A percentile compares a stretch with the other conserved stretches of the same genome.
phyloP scores from a whole-genome alignment of 1,139 yeast species.

The Spathaspora sp. region DNA sequence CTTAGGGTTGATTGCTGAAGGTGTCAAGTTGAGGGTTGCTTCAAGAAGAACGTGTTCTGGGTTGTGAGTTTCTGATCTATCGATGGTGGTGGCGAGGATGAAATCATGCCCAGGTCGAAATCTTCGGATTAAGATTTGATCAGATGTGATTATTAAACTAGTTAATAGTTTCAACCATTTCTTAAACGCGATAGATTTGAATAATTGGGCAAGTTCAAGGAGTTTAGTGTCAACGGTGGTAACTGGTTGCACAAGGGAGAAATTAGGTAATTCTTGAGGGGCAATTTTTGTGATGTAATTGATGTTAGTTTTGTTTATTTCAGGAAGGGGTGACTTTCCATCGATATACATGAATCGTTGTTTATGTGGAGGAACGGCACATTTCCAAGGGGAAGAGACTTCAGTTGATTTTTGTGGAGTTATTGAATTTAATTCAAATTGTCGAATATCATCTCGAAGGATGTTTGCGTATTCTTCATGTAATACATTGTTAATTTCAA shows the following conservation, averaged over 20 bases:
- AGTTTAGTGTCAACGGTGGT: constrained; percentile 30
- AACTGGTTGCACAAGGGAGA: constrained; percentile 27
- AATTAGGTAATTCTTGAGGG: constrained; percentile 56
- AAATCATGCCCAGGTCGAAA: constrained; percentile 96
- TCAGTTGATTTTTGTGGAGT: constrained; percentile 62
- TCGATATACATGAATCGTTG: constrained; percentile 84
- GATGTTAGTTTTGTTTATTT: constrained; percentile 26
- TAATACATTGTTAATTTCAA: constrained; percentile 66
- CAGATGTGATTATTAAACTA: constrained; percentile 60
- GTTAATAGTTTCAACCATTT: constrained; percentile 72
- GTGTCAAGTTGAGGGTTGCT: constrained; percentile 78
- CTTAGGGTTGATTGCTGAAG: constrained; percentile 49
- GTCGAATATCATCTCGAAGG: constrained; percentile 50
- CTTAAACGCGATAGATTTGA: constrained; percentile 61
- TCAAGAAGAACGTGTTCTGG: constrained; percentile 54
- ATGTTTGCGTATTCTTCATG: constrained; percentile 51
- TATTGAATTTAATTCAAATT: constrained; percentile 51
- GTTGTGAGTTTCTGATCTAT: constrained; percentile 38
- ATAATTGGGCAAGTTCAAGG: constrained; percentile 54
- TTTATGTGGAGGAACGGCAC: constrained; percentile 93
- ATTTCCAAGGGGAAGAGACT: constrained; percentile 75
- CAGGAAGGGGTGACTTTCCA: constrained; percentile 44
- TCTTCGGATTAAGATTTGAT: constrained; percentile 72
- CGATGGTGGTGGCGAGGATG: constrained; percentile 81
- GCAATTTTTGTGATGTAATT: constrained; percentile 31